phyloP scores from a whole-genome alignment of 2,329 filamentous ascomycete species.

The Aspergillus japonicus region DNA sequence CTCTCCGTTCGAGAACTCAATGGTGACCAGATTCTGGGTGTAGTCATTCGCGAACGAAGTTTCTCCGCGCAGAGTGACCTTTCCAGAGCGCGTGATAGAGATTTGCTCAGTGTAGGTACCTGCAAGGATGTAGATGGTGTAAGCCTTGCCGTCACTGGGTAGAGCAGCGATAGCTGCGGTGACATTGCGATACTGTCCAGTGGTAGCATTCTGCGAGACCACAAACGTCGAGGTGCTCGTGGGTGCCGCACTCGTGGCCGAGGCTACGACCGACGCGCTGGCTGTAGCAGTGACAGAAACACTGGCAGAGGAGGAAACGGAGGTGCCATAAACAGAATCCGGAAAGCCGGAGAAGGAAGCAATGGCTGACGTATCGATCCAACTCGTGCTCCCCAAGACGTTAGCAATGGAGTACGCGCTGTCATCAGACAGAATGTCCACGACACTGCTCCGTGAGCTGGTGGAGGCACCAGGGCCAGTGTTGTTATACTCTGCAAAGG shows the following conservation, averaged over 20 bases:
- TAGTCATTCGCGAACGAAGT: conserved; percentile 37
- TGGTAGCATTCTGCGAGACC: conserved; percentile 30
- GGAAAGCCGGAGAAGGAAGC: neutral
- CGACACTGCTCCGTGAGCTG: neutral
- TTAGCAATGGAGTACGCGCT: neutral
- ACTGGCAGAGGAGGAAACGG: neutral
- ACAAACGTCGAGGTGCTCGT: conserved; percentile 30
- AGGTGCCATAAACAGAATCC: neutral
- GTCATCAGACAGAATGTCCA: neutral
- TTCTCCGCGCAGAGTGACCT: conserved; percentile 38
- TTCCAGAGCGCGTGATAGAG: conserved; percentile 41
- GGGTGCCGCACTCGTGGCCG: neutral
- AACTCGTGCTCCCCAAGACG: neutral
- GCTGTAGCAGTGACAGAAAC: neutral
- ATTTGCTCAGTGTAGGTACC: conserved; percentile 47
- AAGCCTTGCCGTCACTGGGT: conserved; percentile 41
- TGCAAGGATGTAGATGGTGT: conserved; percentile 43
- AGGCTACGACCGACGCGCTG: neutral
- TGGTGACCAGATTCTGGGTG: conserved; percentile 37
- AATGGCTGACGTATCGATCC: neutral
- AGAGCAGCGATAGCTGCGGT: conserved; percentile 47
- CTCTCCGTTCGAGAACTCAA: conserved; percentile 40
- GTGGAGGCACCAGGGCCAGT: neutral
- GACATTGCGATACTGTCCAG: conserved; percentile 43
- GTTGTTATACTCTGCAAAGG: neutral